These are phyloP conservation scores for Chaetoceros tenuissimus DNA, from an alignment of 108 stramenopile genomes.

Conservation along the genomic window DNA sequence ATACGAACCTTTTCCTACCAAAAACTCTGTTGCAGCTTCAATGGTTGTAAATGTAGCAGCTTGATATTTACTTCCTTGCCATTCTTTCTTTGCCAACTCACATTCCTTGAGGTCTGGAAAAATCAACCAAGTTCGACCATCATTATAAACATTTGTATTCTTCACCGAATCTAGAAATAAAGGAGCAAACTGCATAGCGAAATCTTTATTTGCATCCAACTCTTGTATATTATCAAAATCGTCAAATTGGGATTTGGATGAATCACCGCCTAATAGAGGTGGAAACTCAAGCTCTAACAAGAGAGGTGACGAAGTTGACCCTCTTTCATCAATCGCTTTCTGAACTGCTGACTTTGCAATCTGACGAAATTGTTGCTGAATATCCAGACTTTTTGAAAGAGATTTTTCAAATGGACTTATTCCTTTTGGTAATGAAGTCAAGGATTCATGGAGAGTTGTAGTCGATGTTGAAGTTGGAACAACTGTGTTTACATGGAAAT, in stretches of 20 bases:
- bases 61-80: constrained; percentile 55
- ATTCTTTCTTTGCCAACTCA: constrained; percentile 62
- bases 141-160: constrained; percentile 4
- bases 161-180: constrained; percentile 29
- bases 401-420: constrained; percentile 74
- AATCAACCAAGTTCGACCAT: constrained; percentile 47
- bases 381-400: constrained; percentile 37
- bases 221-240: constrained; percentile 87
- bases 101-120: constrained; percentile 80
- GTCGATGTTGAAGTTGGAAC: no score
- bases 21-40: constrained; percentile 52
- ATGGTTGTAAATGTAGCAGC: constrained; percentile 64
- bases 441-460: no score
- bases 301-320: not conserved
- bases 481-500: no score
- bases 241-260: constrained; percentile 73
- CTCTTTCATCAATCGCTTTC: constrained; percentile 24
- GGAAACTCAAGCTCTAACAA: constrained; percentile 77
- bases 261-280: constrained; percentile 54
- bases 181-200: constrained; percentile 53
- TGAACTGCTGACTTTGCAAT: constrained; percentile 29
- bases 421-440: constrained; percentile 49
- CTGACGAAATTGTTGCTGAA: constrained; percentile 56
- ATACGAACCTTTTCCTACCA: constrained; percentile 25
- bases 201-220: constrained; percentile 72